Evolutionary conservation across 148 eudicot genomes (phyloP).

Genomic region (Spergularia marina): DNA sequence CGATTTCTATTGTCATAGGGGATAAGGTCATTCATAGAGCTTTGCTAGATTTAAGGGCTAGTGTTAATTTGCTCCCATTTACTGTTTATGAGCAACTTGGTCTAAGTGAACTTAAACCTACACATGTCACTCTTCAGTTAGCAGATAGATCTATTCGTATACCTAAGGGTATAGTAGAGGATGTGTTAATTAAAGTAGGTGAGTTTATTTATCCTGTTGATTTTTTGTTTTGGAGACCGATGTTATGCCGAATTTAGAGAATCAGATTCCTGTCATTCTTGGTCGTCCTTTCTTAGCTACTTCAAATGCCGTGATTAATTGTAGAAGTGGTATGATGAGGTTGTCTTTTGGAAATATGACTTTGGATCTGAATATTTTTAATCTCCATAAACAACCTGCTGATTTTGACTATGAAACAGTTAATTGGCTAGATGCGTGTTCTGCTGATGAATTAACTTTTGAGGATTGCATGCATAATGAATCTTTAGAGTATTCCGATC

Average conservation of each 20-base stretch:
- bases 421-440: not conserved
- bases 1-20: not conserved
- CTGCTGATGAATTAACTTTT: not conserved
- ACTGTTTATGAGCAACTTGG: not conserved
- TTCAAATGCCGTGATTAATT: not conserved
- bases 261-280: not conserved
- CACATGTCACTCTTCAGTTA: not conserved
- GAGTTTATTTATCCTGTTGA: constrained; percentile 4
- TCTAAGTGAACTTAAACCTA: not conserved
- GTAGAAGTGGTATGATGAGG: not conserved
- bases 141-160: not conserved
- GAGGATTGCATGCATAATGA: not conserved
- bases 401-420: not conserved
- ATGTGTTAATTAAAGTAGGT: not conserved
- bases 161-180: not conserved
- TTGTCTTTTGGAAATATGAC: constrained; percentile 1
- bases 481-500: not conserved
- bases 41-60: not conserved
- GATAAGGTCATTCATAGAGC: not conserved
- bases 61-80: not conserved
- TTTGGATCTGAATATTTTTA: not conserved
- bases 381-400: not conserved
- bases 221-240: constrained; percentile 1
- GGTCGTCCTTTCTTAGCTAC: not conserved
- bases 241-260: not conserved